Percentiles rank a stretch among this genome's conserved stretches.
These are phyloP conservation scores for Apiospora koreana DNA, from an alignment of 2,329 filamentous ascomycete genomes.

Conservation along the genomic window DNA sequence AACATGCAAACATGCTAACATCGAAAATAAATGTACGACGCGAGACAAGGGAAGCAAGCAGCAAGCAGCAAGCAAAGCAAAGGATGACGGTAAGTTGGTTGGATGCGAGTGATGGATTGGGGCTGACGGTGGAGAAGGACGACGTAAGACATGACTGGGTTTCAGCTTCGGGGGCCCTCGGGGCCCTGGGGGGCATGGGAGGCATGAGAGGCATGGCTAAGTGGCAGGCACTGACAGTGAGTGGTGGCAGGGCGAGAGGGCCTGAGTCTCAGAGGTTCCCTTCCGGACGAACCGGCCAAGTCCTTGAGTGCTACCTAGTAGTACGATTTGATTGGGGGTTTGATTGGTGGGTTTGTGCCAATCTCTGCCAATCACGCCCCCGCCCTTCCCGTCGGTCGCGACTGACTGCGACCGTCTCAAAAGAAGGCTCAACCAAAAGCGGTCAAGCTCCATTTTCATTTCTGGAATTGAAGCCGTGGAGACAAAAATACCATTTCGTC, in stretches of 20 bases:
- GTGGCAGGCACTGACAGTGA: too few species aligned
- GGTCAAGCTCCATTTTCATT: background rate
- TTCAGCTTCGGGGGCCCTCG: background rate
- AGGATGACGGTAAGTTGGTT: conserved; percentile 6
- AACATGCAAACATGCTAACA: background rate
- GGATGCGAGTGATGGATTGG: background rate
- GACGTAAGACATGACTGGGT: background rate
- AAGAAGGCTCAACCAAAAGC: background rate
- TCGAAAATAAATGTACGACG: background rate
- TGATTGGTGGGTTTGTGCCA: background rate
- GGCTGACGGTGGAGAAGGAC: background rate
- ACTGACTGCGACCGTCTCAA: background rate
- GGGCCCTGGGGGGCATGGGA: background rate
- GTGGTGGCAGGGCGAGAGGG: too few species aligned
- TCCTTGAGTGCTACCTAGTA: background rate
- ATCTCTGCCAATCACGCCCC: background rate
- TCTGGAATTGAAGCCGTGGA: background rate
- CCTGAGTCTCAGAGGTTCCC: too few species aligned
- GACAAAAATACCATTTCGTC: background rate
- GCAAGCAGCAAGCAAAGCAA: too few species aligned
- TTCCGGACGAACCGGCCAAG: background rate
- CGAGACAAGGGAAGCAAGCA: background rate
- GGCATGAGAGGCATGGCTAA: background rate
- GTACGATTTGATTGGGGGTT: too few species aligned
- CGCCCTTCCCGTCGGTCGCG: background rate